Conservation (phyloP, 2,329 filamentous ascomycete species). For the Claviceps fusiformis region DNA sequence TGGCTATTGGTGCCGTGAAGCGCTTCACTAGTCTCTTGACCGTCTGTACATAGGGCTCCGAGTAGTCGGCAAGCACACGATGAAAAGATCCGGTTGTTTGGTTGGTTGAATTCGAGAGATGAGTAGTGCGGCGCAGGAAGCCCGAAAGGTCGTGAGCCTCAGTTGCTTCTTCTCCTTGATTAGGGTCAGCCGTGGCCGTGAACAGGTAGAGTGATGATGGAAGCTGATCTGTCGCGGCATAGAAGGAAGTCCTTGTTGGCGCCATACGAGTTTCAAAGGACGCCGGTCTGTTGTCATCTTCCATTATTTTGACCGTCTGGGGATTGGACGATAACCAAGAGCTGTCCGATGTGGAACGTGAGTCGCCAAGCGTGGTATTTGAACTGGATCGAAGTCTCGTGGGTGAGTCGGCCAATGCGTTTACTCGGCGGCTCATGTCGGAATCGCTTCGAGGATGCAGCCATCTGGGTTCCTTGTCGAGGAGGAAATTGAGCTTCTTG, state of each 20-base stretch:
- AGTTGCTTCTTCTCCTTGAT: background rate
- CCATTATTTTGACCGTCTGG: background rate
- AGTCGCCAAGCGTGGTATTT: background rate
- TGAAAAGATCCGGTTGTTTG: constrained; percentile 23
- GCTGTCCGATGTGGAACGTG: background rate
- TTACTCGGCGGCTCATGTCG: constrained; percentile 38
- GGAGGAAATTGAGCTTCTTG: constrained; percentile 41
- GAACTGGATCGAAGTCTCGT: constrained; percentile 12
- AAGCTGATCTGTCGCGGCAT: background rate
- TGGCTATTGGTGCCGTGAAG: constrained; percentile 20
- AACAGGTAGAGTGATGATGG: background rate
- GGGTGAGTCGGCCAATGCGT: constrained; percentile 27
- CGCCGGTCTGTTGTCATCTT: constrained; percentile 4
- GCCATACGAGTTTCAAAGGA: background rate
- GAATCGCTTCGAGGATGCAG: constrained; percentile 35
- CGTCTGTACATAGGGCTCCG: constrained; percentile 20
- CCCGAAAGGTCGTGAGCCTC: constrained; percentile 9
- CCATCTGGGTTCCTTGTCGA: constrained; percentile 47
- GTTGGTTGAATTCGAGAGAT: constrained; percentile 25
- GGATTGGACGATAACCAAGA: constrained; percentile 3
- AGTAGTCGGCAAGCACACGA: constrained; percentile 18
- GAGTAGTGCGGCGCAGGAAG: constrained; percentile 21
- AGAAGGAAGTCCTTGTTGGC: background rate
- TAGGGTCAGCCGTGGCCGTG: background rate
- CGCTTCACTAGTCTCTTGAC: constrained; percentile 26